These are phyloP conservation scores for Chytriomyces confervae DNA, from an alignment of 192 early-diverging fungal species.

Conservation along the genomic window DNA sequence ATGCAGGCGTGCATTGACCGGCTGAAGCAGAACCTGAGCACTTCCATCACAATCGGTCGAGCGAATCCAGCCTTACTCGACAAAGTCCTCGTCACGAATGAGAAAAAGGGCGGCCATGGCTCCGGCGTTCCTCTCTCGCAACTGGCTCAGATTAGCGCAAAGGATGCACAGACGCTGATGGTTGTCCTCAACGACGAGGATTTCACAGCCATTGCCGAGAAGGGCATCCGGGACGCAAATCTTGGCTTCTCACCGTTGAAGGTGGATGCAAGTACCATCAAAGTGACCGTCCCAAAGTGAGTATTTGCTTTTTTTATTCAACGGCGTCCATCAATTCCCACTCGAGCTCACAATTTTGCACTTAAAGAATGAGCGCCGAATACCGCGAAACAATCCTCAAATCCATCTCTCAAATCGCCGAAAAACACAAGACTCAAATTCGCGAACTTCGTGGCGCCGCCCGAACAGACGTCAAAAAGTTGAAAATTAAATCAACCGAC, in stretches of 20 bases:
- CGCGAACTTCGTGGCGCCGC: constrained; percentile 20
- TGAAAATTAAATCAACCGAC: constrained; percentile 23
- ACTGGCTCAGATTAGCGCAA: constrained; percentile 77
- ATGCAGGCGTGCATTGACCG: constrained; percentile 14
- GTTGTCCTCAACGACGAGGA: constrained; percentile 79
- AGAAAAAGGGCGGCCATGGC: background rate
- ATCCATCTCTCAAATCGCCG: constrained; percentile 19
- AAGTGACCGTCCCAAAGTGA: constrained; percentile 82
- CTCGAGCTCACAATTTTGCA: background rate
- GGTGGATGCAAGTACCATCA: constrained; percentile 68
- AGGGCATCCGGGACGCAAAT: constrained; percentile 75
- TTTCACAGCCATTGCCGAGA: constrained; percentile 66
- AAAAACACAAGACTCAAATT: constrained; percentile 25
- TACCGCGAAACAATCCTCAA: constrained; percentile 24
- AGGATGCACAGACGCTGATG: constrained; percentile 80
- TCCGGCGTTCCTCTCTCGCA: constrained; percentile 56
- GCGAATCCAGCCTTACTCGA: constrained; percentile 24
- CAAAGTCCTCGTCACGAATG: constrained; percentile 5
- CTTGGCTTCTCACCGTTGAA: constrained; percentile 76
- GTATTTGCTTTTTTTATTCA: background rate
- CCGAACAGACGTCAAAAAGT: constrained; percentile 22
- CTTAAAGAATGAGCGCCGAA: constrained; percentile 9
- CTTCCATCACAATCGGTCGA: background rate
- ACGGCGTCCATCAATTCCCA: background rate
- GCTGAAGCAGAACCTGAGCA: constrained; percentile 1